Conservation (phyloP, 768 basidiomycete species). For the Paxillus ammoniavirescens region DNA sequence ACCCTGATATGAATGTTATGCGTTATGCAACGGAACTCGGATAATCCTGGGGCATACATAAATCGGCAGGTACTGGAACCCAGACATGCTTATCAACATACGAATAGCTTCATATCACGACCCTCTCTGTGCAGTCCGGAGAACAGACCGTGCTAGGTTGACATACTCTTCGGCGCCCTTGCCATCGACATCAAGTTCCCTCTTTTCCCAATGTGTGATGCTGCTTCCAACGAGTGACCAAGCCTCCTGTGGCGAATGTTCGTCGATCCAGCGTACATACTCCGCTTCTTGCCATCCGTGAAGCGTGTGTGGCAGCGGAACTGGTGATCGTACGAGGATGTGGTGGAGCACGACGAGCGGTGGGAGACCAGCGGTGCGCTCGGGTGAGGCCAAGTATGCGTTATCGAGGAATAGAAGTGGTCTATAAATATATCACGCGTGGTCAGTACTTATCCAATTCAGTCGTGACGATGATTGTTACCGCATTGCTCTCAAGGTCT, state of each 20-base stretch:
- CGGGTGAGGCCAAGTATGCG: conserved; percentile 57
- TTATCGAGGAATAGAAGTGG: conserved; percentile 91
- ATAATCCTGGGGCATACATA: too few species aligned
- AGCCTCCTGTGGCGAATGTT: conserved; percentile 80
- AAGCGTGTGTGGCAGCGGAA: conserved; percentile 81
- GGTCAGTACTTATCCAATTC: neutral
- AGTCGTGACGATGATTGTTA: conserved; percentile 32
- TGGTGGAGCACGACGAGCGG: conserved; percentile 89
- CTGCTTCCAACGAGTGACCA: conserved; percentile 80
- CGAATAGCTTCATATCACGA: conserved; percentile 5
- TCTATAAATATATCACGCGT: conserved; percentile 39
- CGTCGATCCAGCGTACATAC: conserved; percentile 95
- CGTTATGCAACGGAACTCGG: too few species aligned
- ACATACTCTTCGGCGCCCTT: conserved; percentile 59
- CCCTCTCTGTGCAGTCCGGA: conserved; percentile 40
- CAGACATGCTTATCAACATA: neutral
- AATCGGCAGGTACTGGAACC: too few species aligned
- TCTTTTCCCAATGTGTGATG: conserved; percentile 75
- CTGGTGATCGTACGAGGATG: conserved; percentile 84
- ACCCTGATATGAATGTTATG: too few species aligned
- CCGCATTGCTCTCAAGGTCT: conserved; percentile 83
- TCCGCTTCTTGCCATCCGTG: conserved; percentile 96
- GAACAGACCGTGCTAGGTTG: conserved; percentile 62
- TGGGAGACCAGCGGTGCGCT: conserved; percentile 74
- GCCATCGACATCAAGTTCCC: conserved; percentile 54